Evolutionary conservation across 257 asterid species (phyloP).

Genomic region (Verbascum thapsus): DNA sequence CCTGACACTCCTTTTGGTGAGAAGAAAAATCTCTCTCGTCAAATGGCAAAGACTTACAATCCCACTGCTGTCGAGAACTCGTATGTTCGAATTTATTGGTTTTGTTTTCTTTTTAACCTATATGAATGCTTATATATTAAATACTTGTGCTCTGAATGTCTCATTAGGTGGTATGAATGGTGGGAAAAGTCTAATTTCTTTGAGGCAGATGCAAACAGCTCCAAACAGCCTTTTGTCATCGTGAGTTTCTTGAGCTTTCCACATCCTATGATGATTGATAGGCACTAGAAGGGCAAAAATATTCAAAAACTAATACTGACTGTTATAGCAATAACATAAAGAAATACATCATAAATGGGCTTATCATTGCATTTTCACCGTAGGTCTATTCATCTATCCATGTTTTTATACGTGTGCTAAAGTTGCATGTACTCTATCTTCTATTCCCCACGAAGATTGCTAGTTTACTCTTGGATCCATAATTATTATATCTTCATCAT

Average conservation of each 20-base stretch:
- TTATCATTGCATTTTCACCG: neutral
- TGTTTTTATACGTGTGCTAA: neutral
- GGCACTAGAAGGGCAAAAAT: conserved; percentile 3
- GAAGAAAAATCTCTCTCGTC: conserved; percentile 74
- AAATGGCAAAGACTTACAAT: conserved; percentile 81
- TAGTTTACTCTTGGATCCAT: neutral
- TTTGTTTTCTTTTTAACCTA: neutral
- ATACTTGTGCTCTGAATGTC: conserved; percentile 18
- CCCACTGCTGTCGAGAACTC: conserved; percentile 83
- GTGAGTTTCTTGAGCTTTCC: conserved; percentile 58
- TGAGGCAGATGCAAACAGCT: conserved; percentile 78
- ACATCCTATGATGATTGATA: neutral
- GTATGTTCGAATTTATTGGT: conserved; percentile 46
- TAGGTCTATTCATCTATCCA: neutral
- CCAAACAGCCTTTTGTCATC: conserved; percentile 79
- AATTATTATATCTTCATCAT: conserved; percentile 4
- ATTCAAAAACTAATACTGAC: neutral
- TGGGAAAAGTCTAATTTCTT: conserved; percentile 91
- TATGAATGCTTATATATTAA: neutral
- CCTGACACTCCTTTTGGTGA: conserved; percentile 80
- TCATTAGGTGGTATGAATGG: conserved; percentile 92
- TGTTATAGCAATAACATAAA: conserved; percentile 9
- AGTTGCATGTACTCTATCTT: conserved; percentile 5
- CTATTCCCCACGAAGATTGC: neutral
- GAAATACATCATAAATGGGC: neutral